Base-by-base conservation (phyloP, 1,139 yeast genomes). In the Blastobotrys raffinosifermentans region DNA sequence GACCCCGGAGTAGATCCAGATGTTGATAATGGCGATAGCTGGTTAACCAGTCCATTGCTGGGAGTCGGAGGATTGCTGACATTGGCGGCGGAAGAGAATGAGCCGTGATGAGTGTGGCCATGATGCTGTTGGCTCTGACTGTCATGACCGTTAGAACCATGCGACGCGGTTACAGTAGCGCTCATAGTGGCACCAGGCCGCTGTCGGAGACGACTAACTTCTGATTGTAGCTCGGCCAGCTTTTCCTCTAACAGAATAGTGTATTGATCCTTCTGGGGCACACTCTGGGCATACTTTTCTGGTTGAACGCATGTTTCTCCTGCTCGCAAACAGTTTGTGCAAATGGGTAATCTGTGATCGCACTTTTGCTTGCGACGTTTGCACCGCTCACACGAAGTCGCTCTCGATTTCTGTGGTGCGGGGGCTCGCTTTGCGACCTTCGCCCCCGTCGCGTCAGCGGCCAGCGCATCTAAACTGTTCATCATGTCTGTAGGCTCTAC, bases 271-370 rank as follows among this genome's bases (percentile, higher is more conserved):
- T 19, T 41, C 23, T 8, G 13, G 11, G 54, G 55, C 9, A 47
- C 54, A 31, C 46, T 49, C 23, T 42, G 51, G 20, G 41, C 66
- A 42, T 76, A 76, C 38, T 73, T 64, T 4, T 73, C 73, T 0
- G 82, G 82, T 49, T 76, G 79, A 3, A 75, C 62, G 53, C 82
- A 76, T 43, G 66, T 61, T 3, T 70, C 73, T 18, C 70, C 73
- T 0, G 81, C 77, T 48, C 73, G 73, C 36, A 75, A 55, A 56
- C 82, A 76, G 29, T 76, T 75, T 6, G 81, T 72, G 49, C 82
- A 76, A 30, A 74, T 65, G 2, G 82, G 82, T 6, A 70, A 53
- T 38, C 77, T 62, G 42, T 75, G 81, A 47, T 76, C 81, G 55
- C 82, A 76, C 47, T 42, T 44, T 29, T 53, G 57, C 35, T 53